A percentile compares a stretch with the other conserved stretches of the same genome.
Evolutionary conservation across 371 early-diverging fungal species (phyloP).

Genomic region (Rozella allomycis): DNA sequence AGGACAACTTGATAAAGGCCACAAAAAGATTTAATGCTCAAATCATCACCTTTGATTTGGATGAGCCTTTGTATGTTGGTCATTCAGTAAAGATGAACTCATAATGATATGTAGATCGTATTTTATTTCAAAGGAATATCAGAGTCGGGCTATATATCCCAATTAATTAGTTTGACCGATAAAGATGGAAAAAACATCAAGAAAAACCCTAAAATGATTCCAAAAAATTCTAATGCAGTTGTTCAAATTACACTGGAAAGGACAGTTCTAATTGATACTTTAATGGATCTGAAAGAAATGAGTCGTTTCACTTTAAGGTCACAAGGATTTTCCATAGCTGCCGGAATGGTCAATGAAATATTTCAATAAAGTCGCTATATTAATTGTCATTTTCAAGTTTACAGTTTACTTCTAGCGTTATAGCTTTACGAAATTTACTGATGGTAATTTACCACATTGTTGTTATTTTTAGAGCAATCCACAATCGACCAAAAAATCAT

Average conservation of each 20-base stretch:
- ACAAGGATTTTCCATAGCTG: slow-evolving; percentile 67
- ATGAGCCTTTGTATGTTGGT: not conserved
- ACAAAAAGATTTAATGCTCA: not conserved
- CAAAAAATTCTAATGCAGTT: slow-evolving; percentile 54
- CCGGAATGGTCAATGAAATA: slow-evolving; percentile 40
- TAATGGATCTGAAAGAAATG: slow-evolving; percentile 55
- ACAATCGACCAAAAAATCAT: slow-evolving; percentile 15
- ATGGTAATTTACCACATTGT: no score
- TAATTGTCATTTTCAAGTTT: no score
- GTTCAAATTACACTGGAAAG: slow-evolving; percentile 47
- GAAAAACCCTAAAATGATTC: slow-evolving; percentile 54
- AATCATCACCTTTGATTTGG: not conserved
- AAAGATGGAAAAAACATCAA: slow-evolving; percentile 58
- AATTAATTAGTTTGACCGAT: slow-evolving; percentile 45
- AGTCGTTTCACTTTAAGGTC: slow-evolving; percentile 72
- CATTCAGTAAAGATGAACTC: no score
- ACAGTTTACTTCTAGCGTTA: no score
- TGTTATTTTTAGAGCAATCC: no score
- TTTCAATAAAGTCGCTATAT: not conserved
- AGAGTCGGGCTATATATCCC: slow-evolving; percentile 49
- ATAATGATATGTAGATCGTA: not conserved
- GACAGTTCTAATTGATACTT: slow-evolving; percentile 62
- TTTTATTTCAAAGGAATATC: slow-evolving; percentile 57
- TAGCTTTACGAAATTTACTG: no score
- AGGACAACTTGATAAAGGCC: not conserved